Evolutionary conservation across 2,329 filamentous ascomycete genomes (phyloP).

Genomic region (Sordariomycetes sp.): DNA sequence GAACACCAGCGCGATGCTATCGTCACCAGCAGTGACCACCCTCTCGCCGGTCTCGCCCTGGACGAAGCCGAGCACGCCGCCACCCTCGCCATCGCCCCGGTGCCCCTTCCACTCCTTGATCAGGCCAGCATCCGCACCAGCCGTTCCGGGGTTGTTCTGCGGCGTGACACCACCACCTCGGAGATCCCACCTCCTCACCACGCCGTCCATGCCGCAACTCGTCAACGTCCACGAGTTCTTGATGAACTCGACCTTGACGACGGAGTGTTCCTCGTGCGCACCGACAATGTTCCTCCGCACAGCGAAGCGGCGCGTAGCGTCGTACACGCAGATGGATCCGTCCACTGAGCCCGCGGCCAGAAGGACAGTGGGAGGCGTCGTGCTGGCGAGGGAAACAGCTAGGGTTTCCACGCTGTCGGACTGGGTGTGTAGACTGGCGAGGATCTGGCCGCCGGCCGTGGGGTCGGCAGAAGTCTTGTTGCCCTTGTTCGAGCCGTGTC

Average conservation of each 20-base stretch:
- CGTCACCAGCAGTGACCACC: conserved; percentile 86
- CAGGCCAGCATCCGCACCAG: conserved; percentile 50
- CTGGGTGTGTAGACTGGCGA: conserved; percentile 77
- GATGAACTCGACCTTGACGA: conserved; percentile 90
- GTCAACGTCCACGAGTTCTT: conserved; percentile 63
- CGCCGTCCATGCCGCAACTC: conserved; percentile 85
- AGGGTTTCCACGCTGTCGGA: conserved; percentile 68
- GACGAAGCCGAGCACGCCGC: conserved; percentile 85
- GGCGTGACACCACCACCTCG: conserved; percentile 31
- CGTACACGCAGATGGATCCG: conserved; percentile 76
- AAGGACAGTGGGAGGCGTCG: conserved; percentile 39
- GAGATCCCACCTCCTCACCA: conserved; percentile 80
- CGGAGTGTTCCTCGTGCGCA: conserved; percentile 79
- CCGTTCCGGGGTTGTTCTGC: conserved; percentile 14
- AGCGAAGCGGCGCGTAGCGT: conserved; percentile 77
- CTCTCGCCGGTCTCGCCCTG: conserved; percentile 66
- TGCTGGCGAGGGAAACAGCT: conserved; percentile 39
- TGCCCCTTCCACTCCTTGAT: conserved; percentile 89
- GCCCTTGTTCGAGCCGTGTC: conserved; percentile 9
- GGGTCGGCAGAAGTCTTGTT: conserved; percentile 25
- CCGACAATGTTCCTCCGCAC: conserved; percentile 73
- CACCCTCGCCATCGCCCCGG: conserved; percentile 72
- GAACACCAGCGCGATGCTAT: conserved; percentile 62
- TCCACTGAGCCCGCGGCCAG: conserved; percentile 61
- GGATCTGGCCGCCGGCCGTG: conserved; percentile 47